A percentile compares a stretch with the other conserved stretches of the same genome.
phyloP scores from a whole-genome alignment of 495 filamentous ascomycete genomes.

The Penicillium psychrofluorescens region DNA sequence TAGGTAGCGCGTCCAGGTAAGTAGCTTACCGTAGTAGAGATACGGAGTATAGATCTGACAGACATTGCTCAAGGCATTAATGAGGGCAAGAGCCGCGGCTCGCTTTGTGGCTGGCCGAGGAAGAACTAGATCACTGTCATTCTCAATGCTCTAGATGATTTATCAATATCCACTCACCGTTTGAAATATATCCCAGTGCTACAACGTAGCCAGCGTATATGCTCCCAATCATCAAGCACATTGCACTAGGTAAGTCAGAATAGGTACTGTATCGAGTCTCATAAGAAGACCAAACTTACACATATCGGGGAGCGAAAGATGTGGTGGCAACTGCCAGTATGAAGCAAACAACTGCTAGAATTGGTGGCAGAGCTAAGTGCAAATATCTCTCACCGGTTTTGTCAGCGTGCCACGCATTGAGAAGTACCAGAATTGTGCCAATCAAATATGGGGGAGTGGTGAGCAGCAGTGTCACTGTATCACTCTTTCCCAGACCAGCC shows the following conservation, averaged over 20 bases:
- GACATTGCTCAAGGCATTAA: constrained; percentile 16
- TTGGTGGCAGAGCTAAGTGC: constrained; percentile 40
- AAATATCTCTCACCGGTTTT: constrained; percentile 29
- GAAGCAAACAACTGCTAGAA: constrained; percentile 58
- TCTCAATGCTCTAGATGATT: not conserved
- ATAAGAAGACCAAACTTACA: constrained; percentile 1
- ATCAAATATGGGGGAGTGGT: constrained; percentile 40
- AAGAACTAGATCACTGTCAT: constrained; percentile 1
- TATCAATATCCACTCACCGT: not conserved
- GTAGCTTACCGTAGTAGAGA: constrained; percentile 8
- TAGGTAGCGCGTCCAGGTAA: not conserved
- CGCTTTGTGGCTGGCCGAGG: constrained; percentile 15
- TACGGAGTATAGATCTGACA: constrained; percentile 15
- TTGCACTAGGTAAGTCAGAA: constrained; percentile 1
- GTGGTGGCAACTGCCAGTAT: constrained; percentile 58
- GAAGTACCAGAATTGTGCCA: constrained; percentile 27
- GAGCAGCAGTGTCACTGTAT: constrained; percentile 29
- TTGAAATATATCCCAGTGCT: constrained; percentile 56
- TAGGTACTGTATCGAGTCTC: not conserved
- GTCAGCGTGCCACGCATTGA: constrained; percentile 28
- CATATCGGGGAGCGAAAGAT: constrained; percentile 19
- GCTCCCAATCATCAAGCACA: constrained; percentile 12
- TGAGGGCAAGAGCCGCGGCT: constrained; percentile 13
- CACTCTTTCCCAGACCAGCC: constrained; percentile 14
- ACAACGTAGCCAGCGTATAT: constrained; percentile 52